Evolutionary conservation across 495 filamentous ascomycete species (phyloP).

Genomic region (Neurospora sublineolata): DNA sequence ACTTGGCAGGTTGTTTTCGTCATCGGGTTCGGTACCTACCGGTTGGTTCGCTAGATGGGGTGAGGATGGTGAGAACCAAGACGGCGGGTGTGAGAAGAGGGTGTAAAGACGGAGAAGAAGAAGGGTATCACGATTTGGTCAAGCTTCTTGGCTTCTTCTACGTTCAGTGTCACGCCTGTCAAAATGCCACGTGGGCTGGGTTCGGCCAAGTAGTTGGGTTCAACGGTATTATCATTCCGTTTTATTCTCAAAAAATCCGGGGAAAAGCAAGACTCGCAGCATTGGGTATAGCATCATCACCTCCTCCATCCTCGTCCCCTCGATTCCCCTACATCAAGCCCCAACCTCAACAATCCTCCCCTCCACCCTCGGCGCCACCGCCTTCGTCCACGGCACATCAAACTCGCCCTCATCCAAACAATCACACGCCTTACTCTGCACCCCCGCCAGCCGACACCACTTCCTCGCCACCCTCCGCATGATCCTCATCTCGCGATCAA

Average conservation of each 20-base stretch:
- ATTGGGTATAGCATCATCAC: neutral
- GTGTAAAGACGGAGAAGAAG: neutral
- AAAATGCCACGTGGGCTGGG: neutral
- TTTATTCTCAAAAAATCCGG: no score
- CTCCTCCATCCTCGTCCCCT: neutral
- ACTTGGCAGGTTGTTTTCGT: neutral
- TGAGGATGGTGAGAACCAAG: no score
- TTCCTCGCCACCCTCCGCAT: constrained; percentile 53
- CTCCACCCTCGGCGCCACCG: constrained; percentile 64
- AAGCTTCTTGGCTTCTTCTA: neutral
- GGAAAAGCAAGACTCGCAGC: neutral
- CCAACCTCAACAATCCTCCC: constrained; percentile 49
- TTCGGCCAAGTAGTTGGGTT: neutral
- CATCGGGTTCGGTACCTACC: neutral
- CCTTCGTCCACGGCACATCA: constrained; percentile 64
- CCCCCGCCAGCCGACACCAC: constrained; percentile 62
- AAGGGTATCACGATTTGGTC: no score
- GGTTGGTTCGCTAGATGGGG: neutral
- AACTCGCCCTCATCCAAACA: constrained; percentile 43
- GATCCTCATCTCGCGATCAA: constrained; percentile 32
- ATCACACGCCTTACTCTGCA: constrained; percentile 37
- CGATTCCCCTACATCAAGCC: no score
- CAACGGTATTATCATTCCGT: neutral
- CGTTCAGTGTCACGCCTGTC: neutral
- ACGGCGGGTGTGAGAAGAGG: no score